Evolutionary conservation across 257 asterid species (phyloP).

Genomic region (Voacanga thouarsii): DNA sequence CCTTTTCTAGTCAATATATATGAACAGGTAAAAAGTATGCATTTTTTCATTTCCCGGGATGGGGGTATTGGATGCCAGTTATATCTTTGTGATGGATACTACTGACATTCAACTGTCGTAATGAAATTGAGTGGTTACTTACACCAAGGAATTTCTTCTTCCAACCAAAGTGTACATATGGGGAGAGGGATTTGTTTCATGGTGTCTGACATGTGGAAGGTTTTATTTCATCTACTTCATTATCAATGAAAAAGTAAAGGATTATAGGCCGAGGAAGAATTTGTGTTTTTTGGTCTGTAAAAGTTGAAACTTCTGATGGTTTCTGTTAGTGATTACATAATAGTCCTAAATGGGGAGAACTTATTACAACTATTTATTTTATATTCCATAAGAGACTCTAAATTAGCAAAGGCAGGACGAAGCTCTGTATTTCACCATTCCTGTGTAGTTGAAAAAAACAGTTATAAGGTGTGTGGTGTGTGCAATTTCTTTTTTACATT

Average conservation of each 20-base stretch:
- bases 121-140: too few relatives aligned
- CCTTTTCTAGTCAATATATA: neutral
- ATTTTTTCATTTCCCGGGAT: neutral
- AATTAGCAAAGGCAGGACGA: neutral
- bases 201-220: too few relatives aligned
- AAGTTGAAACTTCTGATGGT: neutral
- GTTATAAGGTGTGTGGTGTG: neutral
- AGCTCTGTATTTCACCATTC: neutral
- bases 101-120: too few relatives aligned
- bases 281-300: neutral
- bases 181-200: too few relatives aligned
- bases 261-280: neutral
- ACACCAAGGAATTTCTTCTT: too few relatives aligned
- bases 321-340: neutral
- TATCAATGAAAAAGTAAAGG: neutral
- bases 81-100: neutral
- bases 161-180: too few relatives aligned
- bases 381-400: neutral
- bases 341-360: neutral
- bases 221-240: neutral
- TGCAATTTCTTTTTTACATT: too few relatives aligned
- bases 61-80: neutral
- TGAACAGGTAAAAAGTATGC: neutral
- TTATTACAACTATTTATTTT: neutral
- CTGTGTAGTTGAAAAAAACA: neutral